Conservation (phyloP, 2,329 filamentous ascomycete genomes). For the Epichloe typhina region DNA sequence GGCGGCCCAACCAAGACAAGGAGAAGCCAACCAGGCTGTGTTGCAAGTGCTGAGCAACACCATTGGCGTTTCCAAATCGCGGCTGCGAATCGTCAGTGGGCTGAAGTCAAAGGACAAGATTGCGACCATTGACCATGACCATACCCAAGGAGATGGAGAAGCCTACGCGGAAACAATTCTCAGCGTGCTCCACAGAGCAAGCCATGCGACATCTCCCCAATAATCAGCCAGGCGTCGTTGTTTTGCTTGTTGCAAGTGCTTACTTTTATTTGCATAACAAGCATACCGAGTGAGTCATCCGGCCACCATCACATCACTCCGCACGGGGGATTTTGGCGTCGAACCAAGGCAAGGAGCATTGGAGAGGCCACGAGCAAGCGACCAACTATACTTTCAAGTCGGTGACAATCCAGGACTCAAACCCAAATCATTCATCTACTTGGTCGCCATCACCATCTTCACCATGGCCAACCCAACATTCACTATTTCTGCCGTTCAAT, state of each 20-base stretch:
- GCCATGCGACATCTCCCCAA: neutral
- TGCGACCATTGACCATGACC: slow-evolving; percentile 27
- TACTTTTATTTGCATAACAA: neutral
- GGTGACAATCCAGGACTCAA: too few species aligned
- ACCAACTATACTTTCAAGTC: too few species aligned
- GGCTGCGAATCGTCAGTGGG: slow-evolving; percentile 48
- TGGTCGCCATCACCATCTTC: too few species aligned
- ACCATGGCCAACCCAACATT: slow-evolving; percentile 10
- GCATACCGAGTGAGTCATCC: neutral
- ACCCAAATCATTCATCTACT: too few species aligned
- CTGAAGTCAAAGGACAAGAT: slow-evolving; percentile 53
- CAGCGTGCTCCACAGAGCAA: slow-evolving; percentile 15
- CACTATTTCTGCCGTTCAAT: slow-evolving; percentile 11
- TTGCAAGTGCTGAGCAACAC: slow-evolving; percentile 46
- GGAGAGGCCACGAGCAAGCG: too few species aligned
- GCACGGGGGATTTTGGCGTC: too few species aligned
- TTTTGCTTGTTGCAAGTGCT: too few species aligned
- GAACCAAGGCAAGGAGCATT: too few species aligned
- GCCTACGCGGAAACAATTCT: slow-evolving; percentile 15
- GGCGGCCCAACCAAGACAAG: slow-evolving; percentile 49
- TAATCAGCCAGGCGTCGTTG: neutral
- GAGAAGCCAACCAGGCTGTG: slow-evolving; percentile 57
- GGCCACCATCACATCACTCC: neutral
- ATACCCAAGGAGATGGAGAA: slow-evolving; percentile 15
- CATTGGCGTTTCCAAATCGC: slow-evolving; percentile 48